Conservation (phyloP, 495 filamentous ascomycete genomes). For the Talaromyces proteolyticus region DNA sequence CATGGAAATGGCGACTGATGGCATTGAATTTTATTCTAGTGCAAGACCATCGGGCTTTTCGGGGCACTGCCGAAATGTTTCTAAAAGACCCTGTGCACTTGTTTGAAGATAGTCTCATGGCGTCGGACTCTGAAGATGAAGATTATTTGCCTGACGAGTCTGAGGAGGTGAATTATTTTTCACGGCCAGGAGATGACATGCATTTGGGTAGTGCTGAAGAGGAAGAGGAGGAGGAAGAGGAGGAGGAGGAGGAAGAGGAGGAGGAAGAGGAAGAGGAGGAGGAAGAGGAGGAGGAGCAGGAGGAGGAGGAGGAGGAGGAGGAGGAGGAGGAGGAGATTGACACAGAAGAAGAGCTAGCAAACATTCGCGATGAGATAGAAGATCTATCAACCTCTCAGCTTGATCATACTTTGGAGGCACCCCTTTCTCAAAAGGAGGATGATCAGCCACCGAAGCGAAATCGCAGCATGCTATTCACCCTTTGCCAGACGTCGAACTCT, state of each 20-base stretch:
- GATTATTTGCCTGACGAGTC: background rate
- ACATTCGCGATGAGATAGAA: background rate
- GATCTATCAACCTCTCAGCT: background rate
- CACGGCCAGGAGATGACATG: no score
- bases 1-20: slow-evolving; percentile 3
- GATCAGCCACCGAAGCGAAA: background rate
- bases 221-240: background rate
- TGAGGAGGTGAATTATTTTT: no score
- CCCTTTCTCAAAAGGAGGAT: background rate
- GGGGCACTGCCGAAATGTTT: background rate
- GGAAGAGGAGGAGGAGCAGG: background rate
- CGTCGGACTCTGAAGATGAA: background rate
- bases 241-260: slow-evolving; percentile 12
- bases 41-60: background rate
- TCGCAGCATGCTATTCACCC: slow-evolving; percentile 3
- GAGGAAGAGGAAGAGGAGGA: background rate
- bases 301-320: background rate
- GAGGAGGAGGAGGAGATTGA: background rate
- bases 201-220: background rate
- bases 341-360: background rate
- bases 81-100: background rate
- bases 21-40: background rate
- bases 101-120: slow-evolving; percentile 4
- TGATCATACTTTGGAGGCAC: background rate
- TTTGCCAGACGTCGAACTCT: background rate